Conservation (phyloP, 2,329 filamentous ascomycete genomes). For the Beauveria sp. region DNA sequence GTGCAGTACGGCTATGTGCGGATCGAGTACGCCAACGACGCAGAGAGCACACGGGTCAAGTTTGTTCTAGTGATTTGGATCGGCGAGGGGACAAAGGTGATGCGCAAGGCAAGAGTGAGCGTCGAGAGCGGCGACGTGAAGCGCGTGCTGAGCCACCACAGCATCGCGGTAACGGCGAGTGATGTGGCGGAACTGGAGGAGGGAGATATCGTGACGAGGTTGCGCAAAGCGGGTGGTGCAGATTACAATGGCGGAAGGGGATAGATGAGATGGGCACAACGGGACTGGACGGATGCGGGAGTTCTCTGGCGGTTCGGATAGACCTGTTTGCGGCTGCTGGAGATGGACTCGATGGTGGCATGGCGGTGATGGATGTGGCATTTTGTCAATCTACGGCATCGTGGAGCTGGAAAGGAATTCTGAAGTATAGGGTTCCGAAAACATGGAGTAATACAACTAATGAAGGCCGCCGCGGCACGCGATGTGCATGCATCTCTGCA, state of each 20-base stretch:
- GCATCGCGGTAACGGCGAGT: conserved; percentile 55
- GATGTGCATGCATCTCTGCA: neutral
- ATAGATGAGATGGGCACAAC: conserved; percentile 19
- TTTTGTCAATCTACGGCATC: neutral
- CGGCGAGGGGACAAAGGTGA: conserved; percentile 55
- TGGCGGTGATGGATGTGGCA: neutral
- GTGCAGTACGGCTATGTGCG: conserved; percentile 61
- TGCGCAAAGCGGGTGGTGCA: conserved; percentile 60
- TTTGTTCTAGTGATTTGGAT: conserved; percentile 64
- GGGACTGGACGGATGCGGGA: neutral
- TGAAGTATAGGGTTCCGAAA: neutral
- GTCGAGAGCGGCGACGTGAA: conserved; percentile 62
- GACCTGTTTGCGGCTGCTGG: neutral
- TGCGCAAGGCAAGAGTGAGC: conserved; percentile 62
- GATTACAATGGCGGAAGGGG: conserved; percentile 63
- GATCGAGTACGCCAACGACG: conserved; percentile 64
- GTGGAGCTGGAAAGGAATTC: neutral
- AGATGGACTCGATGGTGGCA: neutral
- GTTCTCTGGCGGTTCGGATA: no score
- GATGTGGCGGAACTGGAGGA: conserved; percentile 55
- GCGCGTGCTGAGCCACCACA: conserved; percentile 55
- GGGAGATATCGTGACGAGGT: conserved; percentile 50
- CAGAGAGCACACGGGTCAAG: conserved; percentile 61
- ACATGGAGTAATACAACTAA: neutral
- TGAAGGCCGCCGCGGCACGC: neutral